Conservation (phyloP, 1,139 yeast genomes). For the Candida neerlandica region DNA sequence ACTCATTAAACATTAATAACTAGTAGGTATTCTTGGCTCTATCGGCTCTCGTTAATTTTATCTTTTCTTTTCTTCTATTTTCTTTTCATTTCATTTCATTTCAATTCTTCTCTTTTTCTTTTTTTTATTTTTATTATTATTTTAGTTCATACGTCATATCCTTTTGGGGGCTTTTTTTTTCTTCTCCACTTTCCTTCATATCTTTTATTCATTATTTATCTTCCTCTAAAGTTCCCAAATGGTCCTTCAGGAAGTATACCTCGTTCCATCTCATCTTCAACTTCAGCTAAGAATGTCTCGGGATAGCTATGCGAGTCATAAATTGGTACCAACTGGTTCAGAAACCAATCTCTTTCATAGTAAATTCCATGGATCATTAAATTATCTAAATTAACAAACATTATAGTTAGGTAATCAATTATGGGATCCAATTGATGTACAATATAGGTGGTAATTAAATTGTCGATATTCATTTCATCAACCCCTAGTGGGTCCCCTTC, state of each 20-base stretch:
- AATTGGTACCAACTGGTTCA: conserved; percentile 25
- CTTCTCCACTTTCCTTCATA: not conserved
- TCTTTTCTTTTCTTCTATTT: not conserved
- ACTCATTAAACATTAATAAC: conserved; percentile 1
- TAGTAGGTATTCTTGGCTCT: not conserved
- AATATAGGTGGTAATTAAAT: conserved; percentile 38
- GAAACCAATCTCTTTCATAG: conserved; percentile 23
- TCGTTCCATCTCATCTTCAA: conserved; percentile 13
- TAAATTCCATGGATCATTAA: conserved; percentile 44
- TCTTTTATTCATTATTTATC: not conserved
- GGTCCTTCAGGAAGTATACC: conserved; percentile 19
- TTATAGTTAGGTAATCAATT: conserved; percentile 26
- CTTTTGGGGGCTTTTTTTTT: too few species aligned
- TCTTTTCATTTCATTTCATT: too few species aligned
- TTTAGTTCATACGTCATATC: too few species aligned
- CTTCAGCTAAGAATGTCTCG: conserved; percentile 16
- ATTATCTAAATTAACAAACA: conserved; percentile 29
- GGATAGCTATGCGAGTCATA: conserved; percentile 37
- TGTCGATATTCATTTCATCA: conserved; percentile 30
- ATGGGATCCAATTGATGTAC: conserved; percentile 40
- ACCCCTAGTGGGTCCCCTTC: conserved; percentile 28
- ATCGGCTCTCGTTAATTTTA: too few species aligned
- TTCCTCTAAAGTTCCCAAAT: conserved; percentile 24
- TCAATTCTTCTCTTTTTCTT: too few species aligned
- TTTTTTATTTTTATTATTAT: not conserved